Evolutionary conservation across 2,329 filamentous ascomycete genomes (phyloP).

Genomic region (Fusarium nygamai): DNA sequence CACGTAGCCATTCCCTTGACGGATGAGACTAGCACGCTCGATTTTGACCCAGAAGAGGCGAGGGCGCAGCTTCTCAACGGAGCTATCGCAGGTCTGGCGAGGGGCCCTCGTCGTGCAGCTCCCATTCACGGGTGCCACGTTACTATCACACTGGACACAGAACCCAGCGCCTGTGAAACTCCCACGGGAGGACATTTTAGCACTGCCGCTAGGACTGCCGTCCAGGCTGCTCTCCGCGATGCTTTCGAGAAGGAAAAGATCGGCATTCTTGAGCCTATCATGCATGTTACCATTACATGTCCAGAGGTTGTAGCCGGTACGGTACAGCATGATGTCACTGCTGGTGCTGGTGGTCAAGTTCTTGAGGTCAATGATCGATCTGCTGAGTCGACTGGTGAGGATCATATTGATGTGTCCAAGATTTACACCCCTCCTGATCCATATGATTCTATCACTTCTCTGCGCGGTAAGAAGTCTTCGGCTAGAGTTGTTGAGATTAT

Average conservation of each 20-base stretch:
- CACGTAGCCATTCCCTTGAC: slow-evolving; percentile 64
- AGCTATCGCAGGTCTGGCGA: slow-evolving; percentile 81
- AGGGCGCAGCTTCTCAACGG: slow-evolving; percentile 77
- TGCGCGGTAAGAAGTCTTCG: slow-evolving; percentile 60
- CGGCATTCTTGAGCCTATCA: slow-evolving; percentile 89
- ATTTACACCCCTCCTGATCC: slow-evolving; percentile 93
- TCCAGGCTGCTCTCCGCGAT: slow-evolving; percentile 73
- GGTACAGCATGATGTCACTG: slow-evolving; percentile 83
- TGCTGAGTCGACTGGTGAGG: slow-evolving; percentile 50
- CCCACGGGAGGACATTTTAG: slow-evolving; percentile 76
- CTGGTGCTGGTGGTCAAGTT: slow-evolving; percentile 76
- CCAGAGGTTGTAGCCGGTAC: slow-evolving; percentile 83
- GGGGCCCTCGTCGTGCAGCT: slow-evolving; percentile 82
- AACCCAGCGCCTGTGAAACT: slow-evolving; percentile 63
- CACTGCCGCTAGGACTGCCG: slow-evolving; percentile 68
- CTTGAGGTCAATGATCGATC: slow-evolving; percentile 72
- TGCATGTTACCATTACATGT: slow-evolving; percentile 87
- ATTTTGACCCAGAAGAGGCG: slow-evolving; percentile 61
- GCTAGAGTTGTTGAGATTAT: slow-evolving; percentile 72
- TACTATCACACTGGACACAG: slow-evolving; percentile 73
- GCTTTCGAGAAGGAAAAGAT: slow-evolving; percentile 65
- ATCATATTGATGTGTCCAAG: slow-evolving; percentile 71
- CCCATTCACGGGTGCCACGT: slow-evolving; percentile 82
- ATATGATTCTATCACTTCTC: slow-evolving; percentile 71
- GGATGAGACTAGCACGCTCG: slow-evolving; percentile 58